Conservation (phyloP, 2,329 filamentous ascomycete species). For the Colletotrichum karsti region DNA sequence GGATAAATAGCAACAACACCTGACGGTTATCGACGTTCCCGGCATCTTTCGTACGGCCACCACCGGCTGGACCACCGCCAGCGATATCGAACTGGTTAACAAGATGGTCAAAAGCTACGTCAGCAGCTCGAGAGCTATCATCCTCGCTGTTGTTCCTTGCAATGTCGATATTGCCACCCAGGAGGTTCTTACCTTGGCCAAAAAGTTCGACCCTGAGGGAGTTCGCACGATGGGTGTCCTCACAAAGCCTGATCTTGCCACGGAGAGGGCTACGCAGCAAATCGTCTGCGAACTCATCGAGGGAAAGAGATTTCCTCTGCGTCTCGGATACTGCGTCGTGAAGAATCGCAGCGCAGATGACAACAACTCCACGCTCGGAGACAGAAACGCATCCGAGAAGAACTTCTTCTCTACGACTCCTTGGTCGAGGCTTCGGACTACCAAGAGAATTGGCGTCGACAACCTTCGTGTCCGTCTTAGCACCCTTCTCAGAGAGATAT, state of each 20-base stretch:
- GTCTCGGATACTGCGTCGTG: slow-evolving; percentile 58
- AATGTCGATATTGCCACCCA: slow-evolving; percentile 51
- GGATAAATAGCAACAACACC: slow-evolving; percentile 46
- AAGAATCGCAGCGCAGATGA: slow-evolving; percentile 51
- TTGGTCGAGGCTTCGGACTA: slow-evolving; percentile 40
- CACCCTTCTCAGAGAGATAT: slow-evolving; percentile 37
- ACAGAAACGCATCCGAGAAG: slow-evolving; percentile 43
- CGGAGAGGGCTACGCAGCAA: slow-evolving; percentile 46
- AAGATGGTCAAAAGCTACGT: slow-evolving; percentile 59
- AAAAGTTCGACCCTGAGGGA: slow-evolving; percentile 47
- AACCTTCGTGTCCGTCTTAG: not conserved
- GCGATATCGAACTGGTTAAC: slow-evolving; percentile 53
- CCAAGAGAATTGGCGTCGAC: not conserved
- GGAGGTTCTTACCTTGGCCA: slow-evolving; percentile 47
- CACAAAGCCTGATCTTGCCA: slow-evolving; percentile 68
- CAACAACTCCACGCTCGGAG: slow-evolving; percentile 35
- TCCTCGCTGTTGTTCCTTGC: slow-evolving; percentile 53
- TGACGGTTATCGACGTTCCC: slow-evolving; percentile 64
- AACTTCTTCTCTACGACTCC: slow-evolving; percentile 45
- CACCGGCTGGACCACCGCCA: slow-evolving; percentile 50
- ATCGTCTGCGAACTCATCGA: slow-evolving; percentile 50
- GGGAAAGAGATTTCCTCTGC: slow-evolving; percentile 49
- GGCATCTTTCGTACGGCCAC: slow-evolving; percentile 54
- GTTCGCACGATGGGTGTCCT: slow-evolving; percentile 56
- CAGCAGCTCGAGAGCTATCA: slow-evolving; percentile 54